phyloP scores from a whole-genome alignment of 495 filamentous ascomycete genomes.

The Hyaloscypha bicolor region DNA sequence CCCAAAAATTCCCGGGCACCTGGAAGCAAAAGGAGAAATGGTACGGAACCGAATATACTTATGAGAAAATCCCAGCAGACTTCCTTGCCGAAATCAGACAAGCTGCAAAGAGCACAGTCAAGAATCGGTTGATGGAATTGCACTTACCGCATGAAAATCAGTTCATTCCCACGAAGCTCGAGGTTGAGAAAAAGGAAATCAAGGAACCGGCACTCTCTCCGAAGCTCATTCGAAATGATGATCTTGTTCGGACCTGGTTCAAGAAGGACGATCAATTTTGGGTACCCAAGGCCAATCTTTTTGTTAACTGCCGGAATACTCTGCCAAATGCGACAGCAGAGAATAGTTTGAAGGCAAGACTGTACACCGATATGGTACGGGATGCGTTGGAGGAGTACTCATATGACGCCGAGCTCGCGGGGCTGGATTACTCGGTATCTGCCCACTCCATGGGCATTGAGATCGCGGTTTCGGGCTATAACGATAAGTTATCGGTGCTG shows the following conservation, averaged over 20 bases:
- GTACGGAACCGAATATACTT: conserved; percentile 95
- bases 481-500: conserved; percentile 91
- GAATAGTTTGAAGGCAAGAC: conserved; percentile 71
- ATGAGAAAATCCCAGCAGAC: conserved; percentile 77
- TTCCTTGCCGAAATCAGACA: conserved; percentile 69
- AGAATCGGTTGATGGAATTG: conserved; percentile 66
- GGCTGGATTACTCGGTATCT: conserved; percentile 78
- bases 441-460: conserved; percentile 73
- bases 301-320: conserved; percentile 79
- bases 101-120: conserved; percentile 58
- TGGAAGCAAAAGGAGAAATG: conserved; percentile 92
- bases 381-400: conserved; percentile 94
- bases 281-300: conserved; percentile 91
- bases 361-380: conserved; percentile 86
- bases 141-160: conserved; percentile 93
- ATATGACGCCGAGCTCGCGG: conserved; percentile 94
- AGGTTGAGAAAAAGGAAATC: conserved; percentile 91
- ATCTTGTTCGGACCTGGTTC: conserved; percentile 84
- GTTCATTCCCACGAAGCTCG: conserved; percentile 91
- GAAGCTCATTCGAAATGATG: conserved; percentile 85
- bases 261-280: conserved; percentile 99
- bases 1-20: conserved; percentile 78
- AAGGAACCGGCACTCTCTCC: conserved; percentile 73
- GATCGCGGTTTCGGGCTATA: conserved; percentile 85
- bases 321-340: conserved; percentile 75